These are phyloP conservation scores for Heritiera fomes DNA, from an alignment of 345 rosid genomes.

Conservation along the genomic window DNA sequence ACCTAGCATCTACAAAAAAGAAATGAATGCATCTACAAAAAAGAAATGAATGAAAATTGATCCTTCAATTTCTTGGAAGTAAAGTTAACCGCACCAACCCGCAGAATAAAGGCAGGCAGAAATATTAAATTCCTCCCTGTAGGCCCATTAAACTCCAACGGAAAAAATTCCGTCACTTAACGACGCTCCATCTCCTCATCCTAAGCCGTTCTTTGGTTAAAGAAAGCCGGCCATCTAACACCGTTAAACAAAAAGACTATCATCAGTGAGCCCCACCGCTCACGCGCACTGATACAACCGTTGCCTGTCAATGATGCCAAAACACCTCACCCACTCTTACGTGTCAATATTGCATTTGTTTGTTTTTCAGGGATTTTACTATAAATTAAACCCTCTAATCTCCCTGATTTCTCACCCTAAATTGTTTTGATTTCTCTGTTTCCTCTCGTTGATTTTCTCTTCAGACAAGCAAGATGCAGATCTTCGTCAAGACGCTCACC, in stretches of 20 bases:
- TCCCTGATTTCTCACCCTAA: not conserved
- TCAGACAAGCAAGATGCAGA: conserved; percentile 35
- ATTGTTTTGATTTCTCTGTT: not conserved
- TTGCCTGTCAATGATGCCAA: not conserved
- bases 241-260: not conserved
- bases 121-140: not conserved
- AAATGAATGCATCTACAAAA: too few relatives aligned
- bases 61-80: not conserved
- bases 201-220: not conserved
- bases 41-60: too few relatives aligned
- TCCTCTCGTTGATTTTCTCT: not conserved
- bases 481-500: conserved; percentile 43
- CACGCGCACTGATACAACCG: not conserved
- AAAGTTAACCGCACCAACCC: not conserved
- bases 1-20: too few relatives aligned
- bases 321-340: not conserved
- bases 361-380: not conserved
- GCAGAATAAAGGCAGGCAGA: not conserved
- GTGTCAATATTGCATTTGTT: not conserved
- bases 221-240: not conserved
- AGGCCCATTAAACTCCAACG: not conserved
- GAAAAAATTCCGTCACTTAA: not conserved
- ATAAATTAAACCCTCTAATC: not conserved
- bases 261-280: not conserved
- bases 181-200: not conserved